Evolutionary conservation across 73 alveolate species (phyloP), one percentile per base, ranked within the genome.

Genomic region (Diophrys appendiculata): DNA sequence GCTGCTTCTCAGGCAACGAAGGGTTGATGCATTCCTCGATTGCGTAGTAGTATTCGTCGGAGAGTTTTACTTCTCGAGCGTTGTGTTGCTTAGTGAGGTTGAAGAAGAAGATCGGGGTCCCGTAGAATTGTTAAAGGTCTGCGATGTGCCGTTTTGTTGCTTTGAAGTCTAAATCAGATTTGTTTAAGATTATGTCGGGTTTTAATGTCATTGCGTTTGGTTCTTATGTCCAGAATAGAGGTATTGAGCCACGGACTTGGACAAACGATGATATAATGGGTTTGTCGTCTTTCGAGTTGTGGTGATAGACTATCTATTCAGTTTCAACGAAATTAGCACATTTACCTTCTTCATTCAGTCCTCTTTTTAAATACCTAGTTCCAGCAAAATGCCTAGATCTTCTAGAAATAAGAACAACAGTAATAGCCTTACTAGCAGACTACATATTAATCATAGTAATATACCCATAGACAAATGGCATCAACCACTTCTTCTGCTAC

Each of bases 281-380:
- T 0, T 31, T 3, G 31, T 30, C 25, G 30, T 64, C 30, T 30
- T 13, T 33, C 78, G 76, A 29, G 2, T 31, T n/a, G 2, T 29
- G 30, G 1, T 73, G 53, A 29, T 26, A 52, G 29, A 88, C 67
- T 54, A 95, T 93, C 75, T 95, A 80, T 71, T 95, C 99, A 24
- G 96, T 93, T 53, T 95, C 99, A 0, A 95, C 99, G 54, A 86
- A 93, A 85, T 95, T 95, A 3, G 99, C 99, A 29, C 91, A 98
- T 55, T 91, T 84, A 14, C 99, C 99, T 54, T 93, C 90, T 54
- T 93, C 92, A 73, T 93, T 93, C 11, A 95, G 79, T 25, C 99
- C 99, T 93, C 99, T 93, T 80, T 89, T 93, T 1, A 93, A 70
- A 84, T 89, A 95, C 73, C 99, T 84, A 26, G 98, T 89, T 0